A percentile compares a stretch with the other conserved stretches of the same genome.
These are phyloP conservation scores for Amylostereum areolatum DNA, from an alignment of 1,284 basidiomycete genomes.

Conservation along the genomic window DNA sequence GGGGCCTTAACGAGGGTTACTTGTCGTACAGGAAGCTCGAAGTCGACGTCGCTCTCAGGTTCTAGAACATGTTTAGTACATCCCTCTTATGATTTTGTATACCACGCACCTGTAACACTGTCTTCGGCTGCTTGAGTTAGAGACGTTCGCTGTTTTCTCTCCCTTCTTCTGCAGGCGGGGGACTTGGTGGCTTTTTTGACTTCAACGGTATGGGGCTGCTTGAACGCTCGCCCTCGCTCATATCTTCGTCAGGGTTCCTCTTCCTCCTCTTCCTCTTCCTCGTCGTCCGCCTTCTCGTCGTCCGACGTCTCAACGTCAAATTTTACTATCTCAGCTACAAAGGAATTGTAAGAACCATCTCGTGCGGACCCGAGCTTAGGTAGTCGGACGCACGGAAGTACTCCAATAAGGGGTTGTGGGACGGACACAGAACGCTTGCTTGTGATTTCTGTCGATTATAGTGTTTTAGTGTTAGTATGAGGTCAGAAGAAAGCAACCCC, in stretches of 20 bases:
- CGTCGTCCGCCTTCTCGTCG: not conserved
- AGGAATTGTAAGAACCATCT: slow-evolving; percentile 5
- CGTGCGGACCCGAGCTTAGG: slow-evolving; percentile 7
- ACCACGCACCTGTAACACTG: slow-evolving; percentile 12
- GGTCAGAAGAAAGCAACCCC: not conserved
- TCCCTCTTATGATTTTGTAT: not conserved
- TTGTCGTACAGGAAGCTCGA: not conserved
- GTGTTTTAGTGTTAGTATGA: not conserved
- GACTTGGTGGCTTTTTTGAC: not conserved
- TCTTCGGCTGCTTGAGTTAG: slow-evolving; percentile 6
- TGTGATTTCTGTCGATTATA: not conserved
- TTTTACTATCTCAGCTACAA: slow-evolving; percentile 10
- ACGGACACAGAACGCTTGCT: not conserved
- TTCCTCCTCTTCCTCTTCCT: slow-evolving; percentile 10
- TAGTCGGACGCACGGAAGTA: slow-evolving; percentile 15
- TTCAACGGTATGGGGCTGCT: slow-evolving; percentile 5
- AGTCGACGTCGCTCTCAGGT: slow-evolving; percentile 9
- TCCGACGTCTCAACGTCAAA: slow-evolving; percentile 7
- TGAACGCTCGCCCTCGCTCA: slow-evolving; percentile 1
- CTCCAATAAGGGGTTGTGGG: slow-evolving; percentile 16
- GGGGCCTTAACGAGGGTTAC: not conserved
- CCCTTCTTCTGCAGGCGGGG: not conserved
- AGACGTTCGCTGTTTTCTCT: not conserved
- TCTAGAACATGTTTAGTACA: slow-evolving; percentile 7
- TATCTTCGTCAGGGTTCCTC: slow-evolving; percentile 7